These are phyloP conservation scores for Stagonosporopsis rhizophila DNA, from an alignment of 2,329 filamentous ascomycete genomes.

Conservation along the genomic window DNA sequence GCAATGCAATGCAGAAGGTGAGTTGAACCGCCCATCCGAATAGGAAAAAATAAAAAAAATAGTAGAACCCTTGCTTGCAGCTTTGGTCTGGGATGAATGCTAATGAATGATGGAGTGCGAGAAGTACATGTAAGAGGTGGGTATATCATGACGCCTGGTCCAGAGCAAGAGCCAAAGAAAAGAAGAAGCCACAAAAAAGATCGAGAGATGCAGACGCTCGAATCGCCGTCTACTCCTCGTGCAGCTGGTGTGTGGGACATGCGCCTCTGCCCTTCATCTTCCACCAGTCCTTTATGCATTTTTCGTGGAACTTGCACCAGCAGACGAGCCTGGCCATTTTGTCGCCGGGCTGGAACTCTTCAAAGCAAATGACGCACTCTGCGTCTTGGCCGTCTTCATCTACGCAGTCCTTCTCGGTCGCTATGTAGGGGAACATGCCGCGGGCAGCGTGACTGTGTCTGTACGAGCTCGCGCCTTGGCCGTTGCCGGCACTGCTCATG, in stretches of 20 bases:
- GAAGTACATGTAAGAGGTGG: background rate
- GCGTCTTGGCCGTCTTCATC: conserved; percentile 59
- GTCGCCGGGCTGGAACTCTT: conserved; percentile 68
- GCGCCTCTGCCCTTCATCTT: conserved; percentile 61
- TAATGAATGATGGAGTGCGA: background rate
- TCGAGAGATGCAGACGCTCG: no score
- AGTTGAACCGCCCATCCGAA: no score
- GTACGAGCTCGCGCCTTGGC: conserved; percentile 34
- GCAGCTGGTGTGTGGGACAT: conserved; percentile 66
- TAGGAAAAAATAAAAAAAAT: no score
- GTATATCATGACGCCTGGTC: conserved; percentile 5
- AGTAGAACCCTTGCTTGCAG: no score
- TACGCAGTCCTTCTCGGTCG: conserved; percentile 69
- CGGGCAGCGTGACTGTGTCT: conserved; percentile 36
- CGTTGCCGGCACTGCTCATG: conserved; percentile 40
- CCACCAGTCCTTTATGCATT: conserved; percentile 68
- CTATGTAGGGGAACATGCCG: conserved; percentile 61
- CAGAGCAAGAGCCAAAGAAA: no score
- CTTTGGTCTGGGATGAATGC: background rate
- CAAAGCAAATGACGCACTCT: conserved; percentile 70
- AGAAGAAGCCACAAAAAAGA: no score
- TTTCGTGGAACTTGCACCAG: conserved; percentile 68
- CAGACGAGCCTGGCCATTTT: conserved; percentile 67
- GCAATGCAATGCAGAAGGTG: background rate
- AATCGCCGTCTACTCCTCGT: conserved; percentile 35